Base-by-base conservation (phyloP, 2,329 filamentous ascomycete genomes). In the Trichophaea hybrida region DNA sequence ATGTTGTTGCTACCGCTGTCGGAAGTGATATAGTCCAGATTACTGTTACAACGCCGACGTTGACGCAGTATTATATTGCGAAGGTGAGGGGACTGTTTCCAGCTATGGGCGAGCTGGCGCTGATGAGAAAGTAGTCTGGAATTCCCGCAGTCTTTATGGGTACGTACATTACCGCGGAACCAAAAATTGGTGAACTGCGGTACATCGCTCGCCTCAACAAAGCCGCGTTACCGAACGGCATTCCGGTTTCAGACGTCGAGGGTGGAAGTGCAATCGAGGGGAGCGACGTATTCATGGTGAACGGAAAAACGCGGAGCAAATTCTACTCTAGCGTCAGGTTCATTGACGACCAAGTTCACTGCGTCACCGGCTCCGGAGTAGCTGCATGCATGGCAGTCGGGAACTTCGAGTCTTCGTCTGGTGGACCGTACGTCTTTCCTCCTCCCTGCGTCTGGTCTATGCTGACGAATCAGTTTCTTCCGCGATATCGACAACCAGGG, bases 241-340 rank as follows among this genome's bases (percentile, higher is more conserved):
- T 59, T 24, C 33, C 51, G 4, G 51, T 24, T 4, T 24, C 60
- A 3, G 56, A 64, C 12, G 49, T 61, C 31, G 44, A 58, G 4
- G 62, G 55, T 2, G 58, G 62, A 17, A 61, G 38, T 13, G 44
- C 34, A 13, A 17, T 66, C 33, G 64, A 64, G 34, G 64, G 64
- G 2, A 55, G 50, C 3, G 62, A 66, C 51, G 60, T 66, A 15
- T 85, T 78, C 67, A 61, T 81, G 6, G 80, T 85, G 49, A 71
- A 74, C 63, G 78, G 80, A 24, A 73, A 85, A 69, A 85, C 82
- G 0, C 77, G 82, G 43, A 81, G 78, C 71, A 86, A 86, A 70
- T 86, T 85, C 74, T 86, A 83, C 72, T 83, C 80, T 1, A 81
- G 79, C 60, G 75, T 83, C 63, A 76, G 82, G n/a, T 85, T 84